Evolutionary conservation across 345 rosid genomes (phyloP), one percentile per base, ranked within the genome.

Genomic region (Rhodamnia argentea): DNA sequence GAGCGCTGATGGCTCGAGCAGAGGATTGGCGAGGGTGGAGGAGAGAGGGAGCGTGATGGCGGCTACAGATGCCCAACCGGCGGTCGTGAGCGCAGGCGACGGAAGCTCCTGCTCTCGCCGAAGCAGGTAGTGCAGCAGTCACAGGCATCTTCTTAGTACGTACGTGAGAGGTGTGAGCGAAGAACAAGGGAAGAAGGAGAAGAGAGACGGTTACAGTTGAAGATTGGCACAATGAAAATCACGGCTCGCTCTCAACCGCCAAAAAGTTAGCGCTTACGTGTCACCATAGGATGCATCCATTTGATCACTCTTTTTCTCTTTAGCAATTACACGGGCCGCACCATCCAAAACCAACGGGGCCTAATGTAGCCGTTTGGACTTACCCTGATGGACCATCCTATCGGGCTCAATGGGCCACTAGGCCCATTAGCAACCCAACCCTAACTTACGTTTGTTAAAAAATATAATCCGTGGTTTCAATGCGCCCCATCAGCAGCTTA

Each of bases 241-340:
- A 3, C 26, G 56, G 52, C 83, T 81, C 62, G 55, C 29, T 86
- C 87, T 86, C 90, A 86, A 62, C 94, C 94, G 93, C 95, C 93
- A 90, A 91, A 90, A 84, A 32, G 4, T 32, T 18, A 18, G 78
- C 47, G 78, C 78, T 70, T 18, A 70, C 78, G 78, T 70, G 78
- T 70, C 78, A 47, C 24, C 47, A 3, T 37, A 3, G 32, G 13
- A 32, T 32, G 78, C 78, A 70, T 16, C 42, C 47, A 32, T 32
- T 64, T 37, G 42, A 64, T 29, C 6, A 2, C 76, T 16, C 23
- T 18, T 8, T 20, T 8, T 2, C 4, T 9, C 10, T 20, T 20
- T 20, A 9, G 24, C 8, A 2, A 40, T 8, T 37, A 32, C 78
- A 9, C 47, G 24, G 78, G 78, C 78, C 13, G 78, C 24, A 40